phyloP scores from a whole-genome alignment of 1,139 yeast genomes.

The Magnusiomyces ingens region DNA sequence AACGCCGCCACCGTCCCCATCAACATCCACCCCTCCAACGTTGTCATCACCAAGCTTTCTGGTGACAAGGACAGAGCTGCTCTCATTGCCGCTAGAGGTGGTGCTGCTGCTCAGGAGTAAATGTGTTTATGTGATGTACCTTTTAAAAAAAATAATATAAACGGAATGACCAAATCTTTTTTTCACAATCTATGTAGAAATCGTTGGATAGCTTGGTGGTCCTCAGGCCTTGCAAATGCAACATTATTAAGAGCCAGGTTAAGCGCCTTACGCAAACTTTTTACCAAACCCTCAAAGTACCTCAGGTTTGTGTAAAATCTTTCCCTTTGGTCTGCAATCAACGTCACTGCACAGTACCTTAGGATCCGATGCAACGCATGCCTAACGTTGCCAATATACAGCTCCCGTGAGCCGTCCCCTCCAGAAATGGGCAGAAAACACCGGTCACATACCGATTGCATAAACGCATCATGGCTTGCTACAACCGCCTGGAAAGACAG shows the following conservation, averaged over 20 bases:
- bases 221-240: slow-evolving; percentile 2
- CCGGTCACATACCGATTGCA: slow-evolving; percentile 2
- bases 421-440: neutral
- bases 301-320: neutral
- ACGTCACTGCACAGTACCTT: slow-evolving; percentile 1
- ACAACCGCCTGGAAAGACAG: slow-evolving; percentile 3
- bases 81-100: slow-evolving; percentile 91
- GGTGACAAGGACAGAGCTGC: slow-evolving; percentile 99
- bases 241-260: neutral
- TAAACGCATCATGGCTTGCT: neutral
- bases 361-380: neutral
- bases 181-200: slow-evolving; percentile 2
- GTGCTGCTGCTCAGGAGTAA: slow-evolving; percentile 34
- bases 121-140: neutral
- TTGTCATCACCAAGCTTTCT: slow-evolving; percentile 96
- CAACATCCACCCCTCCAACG: slow-evolving; percentile 98
- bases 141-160: neutral
- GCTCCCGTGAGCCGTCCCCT: neutral
- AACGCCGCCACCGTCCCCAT: slow-evolving; percentile 98
- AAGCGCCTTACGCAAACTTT: neutral
- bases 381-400: slow-evolving; percentile 1
- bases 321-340: neutral
- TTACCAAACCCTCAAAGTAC: neutral
- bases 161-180: neutral
- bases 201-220: neutral